Evolutionary conservation across 352 stramenopile genomes (phyloP).

Genomic region (Aphanomyces astaci): DNA sequence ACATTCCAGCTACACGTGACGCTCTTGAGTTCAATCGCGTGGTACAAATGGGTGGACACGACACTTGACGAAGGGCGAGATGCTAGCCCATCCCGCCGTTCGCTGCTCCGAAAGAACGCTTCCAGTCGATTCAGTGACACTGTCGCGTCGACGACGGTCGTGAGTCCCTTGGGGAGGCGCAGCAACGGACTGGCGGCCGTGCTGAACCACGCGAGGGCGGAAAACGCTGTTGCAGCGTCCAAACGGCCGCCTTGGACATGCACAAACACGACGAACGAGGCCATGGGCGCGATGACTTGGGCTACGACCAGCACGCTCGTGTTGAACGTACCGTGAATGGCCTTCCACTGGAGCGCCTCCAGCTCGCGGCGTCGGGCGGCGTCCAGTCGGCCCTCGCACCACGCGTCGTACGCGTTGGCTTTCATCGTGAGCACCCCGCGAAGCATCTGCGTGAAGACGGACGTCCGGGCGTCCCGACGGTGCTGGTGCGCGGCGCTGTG

Average conservation of each 20-base stretch:
- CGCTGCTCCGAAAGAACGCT: slow-evolving; percentile 1
- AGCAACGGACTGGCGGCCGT: slow-evolving; percentile 2
- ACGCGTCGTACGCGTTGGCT: neutral
- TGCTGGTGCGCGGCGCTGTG: neutral
- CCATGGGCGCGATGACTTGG: slow-evolving; percentile 6
- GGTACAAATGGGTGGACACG: neutral
- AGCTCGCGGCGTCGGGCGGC: neutral
- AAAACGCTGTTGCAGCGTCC: slow-evolving; percentile 5
- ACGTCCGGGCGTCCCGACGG: neutral
- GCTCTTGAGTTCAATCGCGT: neutral
- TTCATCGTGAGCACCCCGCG: slow-evolving; percentile 3
- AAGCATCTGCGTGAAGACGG: neutral
- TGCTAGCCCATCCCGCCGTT: neutral
- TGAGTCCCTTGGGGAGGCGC: slow-evolving; percentile 2
- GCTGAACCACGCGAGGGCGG: slow-evolving; percentile 17
- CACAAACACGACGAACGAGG: neutral
- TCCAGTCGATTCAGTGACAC: slow-evolving; percentile 16
- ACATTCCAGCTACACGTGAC: slow-evolving; percentile 1
- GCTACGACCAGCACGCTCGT: neutral
- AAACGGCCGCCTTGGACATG: neutral
- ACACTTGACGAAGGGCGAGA: neutral
- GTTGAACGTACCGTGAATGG: neutral
- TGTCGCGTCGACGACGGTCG: neutral
- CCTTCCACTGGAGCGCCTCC: slow-evolving; percentile 2
- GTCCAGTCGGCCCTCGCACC: neutral